phyloP scores from a whole-genome alignment of 2,329 filamentous ascomycete genomes.

The Immersiporthe knoxdaviesiana region DNA sequence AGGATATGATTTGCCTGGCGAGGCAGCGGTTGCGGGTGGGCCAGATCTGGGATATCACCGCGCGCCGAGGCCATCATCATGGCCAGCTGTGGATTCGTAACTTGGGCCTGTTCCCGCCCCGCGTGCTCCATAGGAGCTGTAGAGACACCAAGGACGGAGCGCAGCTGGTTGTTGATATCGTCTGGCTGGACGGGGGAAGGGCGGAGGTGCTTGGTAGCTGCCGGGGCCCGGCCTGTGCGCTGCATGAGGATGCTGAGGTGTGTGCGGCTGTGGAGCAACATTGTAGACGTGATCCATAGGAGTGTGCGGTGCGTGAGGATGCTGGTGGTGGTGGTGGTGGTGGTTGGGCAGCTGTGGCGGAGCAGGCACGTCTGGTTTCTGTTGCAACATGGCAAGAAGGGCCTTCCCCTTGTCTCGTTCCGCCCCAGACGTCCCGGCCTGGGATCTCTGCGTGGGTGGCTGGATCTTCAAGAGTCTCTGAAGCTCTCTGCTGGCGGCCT shows the following conservation, averaged over 20 bases:
- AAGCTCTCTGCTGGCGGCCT: constrained; percentile 55
- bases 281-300: constrained; percentile 57
- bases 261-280: constrained; percentile 56
- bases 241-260: constrained; percentile 61
- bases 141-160: constrained; percentile 33
- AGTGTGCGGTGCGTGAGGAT: constrained; percentile 46
- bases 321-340: constrained; percentile 33
- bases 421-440: constrained; percentile 35
- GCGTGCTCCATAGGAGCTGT: constrained; percentile 22
- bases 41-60: not conserved
- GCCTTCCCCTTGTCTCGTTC: constrained; percentile 51
- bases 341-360: constrained; percentile 28
- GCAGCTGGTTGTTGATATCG: constrained; percentile 33
- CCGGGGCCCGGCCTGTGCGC: constrained; percentile 50
- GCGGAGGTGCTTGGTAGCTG: constrained; percentile 51
- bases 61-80: constrained; percentile 7
- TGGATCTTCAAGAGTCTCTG: constrained; percentile 60
- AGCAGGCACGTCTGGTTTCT: constrained; percentile 37
- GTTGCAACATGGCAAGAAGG: constrained; percentile 57
- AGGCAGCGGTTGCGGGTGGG: constrained; percentile 25
- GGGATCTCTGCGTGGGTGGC: constrained; percentile 54
- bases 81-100: constrained; percentile 19
- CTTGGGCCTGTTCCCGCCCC: constrained; percentile 9
- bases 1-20: constrained; percentile 26
- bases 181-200: constrained; percentile 54